These are phyloP conservation scores for Cudoniella acicularis DNA, from an alignment of 495 filamentous ascomycete species.

Conservation along the genomic window DNA sequence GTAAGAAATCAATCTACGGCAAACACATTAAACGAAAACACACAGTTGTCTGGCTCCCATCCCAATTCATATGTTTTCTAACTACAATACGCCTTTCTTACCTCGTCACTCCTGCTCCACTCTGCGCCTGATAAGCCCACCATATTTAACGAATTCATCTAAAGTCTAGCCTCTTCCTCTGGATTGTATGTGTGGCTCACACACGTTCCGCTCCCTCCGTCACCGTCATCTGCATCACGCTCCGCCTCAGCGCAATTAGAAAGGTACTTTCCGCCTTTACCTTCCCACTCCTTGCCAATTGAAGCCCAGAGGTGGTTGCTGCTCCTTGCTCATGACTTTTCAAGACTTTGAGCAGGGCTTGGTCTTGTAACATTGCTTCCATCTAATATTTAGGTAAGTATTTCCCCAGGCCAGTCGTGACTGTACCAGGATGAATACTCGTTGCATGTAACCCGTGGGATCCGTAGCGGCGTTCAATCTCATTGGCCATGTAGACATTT, in stretches of 20 bases:
- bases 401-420: background rate
- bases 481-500: constrained; percentile 42
- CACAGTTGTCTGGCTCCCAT: no score
- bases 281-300: constrained; percentile 29
- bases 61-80: no score
- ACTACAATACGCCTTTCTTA: no score
- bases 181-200: background rate
- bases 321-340: constrained; percentile 33
- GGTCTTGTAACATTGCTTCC: background rate
- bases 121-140: no score
- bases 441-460: constrained; percentile 32
- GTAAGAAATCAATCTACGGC: no score
- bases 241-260: constrained; percentile 11
- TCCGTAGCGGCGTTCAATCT: constrained; percentile 38
- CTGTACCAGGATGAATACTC: constrained; percentile 36
- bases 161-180: background rate
- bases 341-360: background rate
- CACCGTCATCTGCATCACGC: constrained; percentile 20
- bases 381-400: background rate
- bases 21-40: no score
- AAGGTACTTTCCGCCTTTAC: constrained; percentile 41
- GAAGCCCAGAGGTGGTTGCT: constrained; percentile 42
- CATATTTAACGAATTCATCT: no score
- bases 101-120: no score
- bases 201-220: background rate